These are phyloP conservation scores for Yamadazyma taylorii DNA, from an alignment of 1,139 yeast species.

Conservation along the genomic window DNA sequence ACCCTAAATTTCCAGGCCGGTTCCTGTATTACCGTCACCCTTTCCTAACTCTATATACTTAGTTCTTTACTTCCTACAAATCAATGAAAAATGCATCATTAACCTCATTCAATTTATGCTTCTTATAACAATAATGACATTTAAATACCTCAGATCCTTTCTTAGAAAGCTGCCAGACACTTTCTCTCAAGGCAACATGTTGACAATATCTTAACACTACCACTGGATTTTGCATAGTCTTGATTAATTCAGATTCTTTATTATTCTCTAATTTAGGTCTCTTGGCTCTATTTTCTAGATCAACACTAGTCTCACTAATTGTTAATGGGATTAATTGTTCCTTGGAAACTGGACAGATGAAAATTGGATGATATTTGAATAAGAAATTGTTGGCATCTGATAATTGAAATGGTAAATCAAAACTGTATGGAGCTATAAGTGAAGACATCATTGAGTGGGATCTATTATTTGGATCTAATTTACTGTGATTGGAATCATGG, in stretches of 20 bases:
- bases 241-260: conserved; percentile 10
- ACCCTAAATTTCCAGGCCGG: no score
- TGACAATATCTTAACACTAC: conserved; percentile 46
- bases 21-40: no score
- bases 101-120: conserved; percentile 43
- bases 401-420: conserved; percentile 45
- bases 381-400: conserved; percentile 43
- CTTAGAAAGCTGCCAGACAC: conserved; percentile 47
- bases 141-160: conserved; percentile 45
- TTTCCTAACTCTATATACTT: no score
- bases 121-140: conserved; percentile 51
- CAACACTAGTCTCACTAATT: conserved; percentile 13
- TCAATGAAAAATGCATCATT: conserved; percentile 48
- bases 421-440: conserved; percentile 22
- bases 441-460: conserved; percentile 2
- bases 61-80: no score
- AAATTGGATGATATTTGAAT: conserved; percentile 73
- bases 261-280: conserved; percentile 19
- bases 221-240: conserved; percentile 33
- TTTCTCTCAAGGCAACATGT: conserved; percentile 46
- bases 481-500: background rate
- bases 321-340: conserved; percentile 60
- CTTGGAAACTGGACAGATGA: conserved; percentile 88
- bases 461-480: no score
- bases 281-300: conserved; percentile 20